phyloP scores from a whole-genome alignment of 2,329 filamentous ascomycete species.

The Venturiaceae sp. region DNA sequence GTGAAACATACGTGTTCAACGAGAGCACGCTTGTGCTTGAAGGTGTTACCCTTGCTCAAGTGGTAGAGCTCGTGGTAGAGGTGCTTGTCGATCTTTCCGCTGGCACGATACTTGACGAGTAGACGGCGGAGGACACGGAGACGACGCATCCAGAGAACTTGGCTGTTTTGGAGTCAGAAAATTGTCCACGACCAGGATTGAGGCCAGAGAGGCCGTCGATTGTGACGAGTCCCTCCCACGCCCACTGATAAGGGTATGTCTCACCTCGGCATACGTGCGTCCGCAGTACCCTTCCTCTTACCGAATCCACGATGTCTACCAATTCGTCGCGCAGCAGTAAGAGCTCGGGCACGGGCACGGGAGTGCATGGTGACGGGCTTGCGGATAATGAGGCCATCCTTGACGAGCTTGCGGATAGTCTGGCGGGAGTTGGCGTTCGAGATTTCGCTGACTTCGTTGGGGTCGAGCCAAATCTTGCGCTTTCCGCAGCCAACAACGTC shows the following conservation, averaged over 20 bases:
- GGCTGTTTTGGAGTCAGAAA: constrained; percentile 44
- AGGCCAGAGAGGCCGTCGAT: not conserved
- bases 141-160: constrained; percentile 99
- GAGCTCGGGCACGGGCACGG: constrained; percentile 86
- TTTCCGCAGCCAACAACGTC: constrained; percentile 98
- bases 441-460: constrained; percentile 98
- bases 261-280: constrained; percentile 98
- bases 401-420: constrained; percentile 98
- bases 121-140: constrained; percentile 98
- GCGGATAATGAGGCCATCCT: constrained; percentile 99
- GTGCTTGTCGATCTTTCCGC: constrained; percentile 99
- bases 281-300: constrained; percentile 99
- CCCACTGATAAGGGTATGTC: constrained; percentile 18
- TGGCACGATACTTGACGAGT: constrained; percentile 98
- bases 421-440: constrained; percentile 99
- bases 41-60: constrained; percentile 99
- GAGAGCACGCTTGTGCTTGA: constrained; percentile 99
- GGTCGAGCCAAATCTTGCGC: constrained; percentile 99
- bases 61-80: constrained; percentile 99
- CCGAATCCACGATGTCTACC: constrained; percentile 98
- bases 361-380: constrained; percentile 99
- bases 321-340: constrained; percentile 88
- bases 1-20: constrained; percentile 91
- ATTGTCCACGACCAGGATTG: constrained; percentile 11
- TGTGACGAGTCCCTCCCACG: not conserved